phyloP scores from a whole-genome alignment of 1,284 basidiomycete genomes.

The Chiua sp. region DNA sequence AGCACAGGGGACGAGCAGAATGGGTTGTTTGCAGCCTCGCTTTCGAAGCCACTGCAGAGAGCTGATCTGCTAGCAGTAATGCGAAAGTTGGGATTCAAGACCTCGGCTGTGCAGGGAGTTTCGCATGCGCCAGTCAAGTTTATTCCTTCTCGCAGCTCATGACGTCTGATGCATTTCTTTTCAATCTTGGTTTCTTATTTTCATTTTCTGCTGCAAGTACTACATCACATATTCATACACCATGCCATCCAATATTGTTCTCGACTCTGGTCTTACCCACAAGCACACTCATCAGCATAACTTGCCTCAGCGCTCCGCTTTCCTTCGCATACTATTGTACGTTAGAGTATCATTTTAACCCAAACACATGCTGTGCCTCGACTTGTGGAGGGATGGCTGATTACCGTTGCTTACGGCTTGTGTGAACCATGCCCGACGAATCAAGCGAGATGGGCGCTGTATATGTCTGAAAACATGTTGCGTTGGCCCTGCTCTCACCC shows the following conservation, averaged over 20 bases:
- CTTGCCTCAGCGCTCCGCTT: slow-evolving; percentile 19
- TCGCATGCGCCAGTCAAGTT: slow-evolving; percentile 52
- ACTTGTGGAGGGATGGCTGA: slow-evolving; percentile 5
- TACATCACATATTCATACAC: slow-evolving; percentile 37
- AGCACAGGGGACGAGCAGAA: slow-evolving; percentile 74
- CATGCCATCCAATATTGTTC: slow-evolving; percentile 33
- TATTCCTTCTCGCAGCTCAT: slow-evolving; percentile 46
- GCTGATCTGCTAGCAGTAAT: slow-evolving; percentile 80
- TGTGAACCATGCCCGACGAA: slow-evolving; percentile 7
- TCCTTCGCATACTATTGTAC: slow-evolving; percentile 47
- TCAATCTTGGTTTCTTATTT: slow-evolving; percentile 35
- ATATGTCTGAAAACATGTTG: not conserved
- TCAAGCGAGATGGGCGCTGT: slow-evolving; percentile 33
- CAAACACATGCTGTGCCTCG: slow-evolving; percentile 16
- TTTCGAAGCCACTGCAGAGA: slow-evolving; percentile 90
- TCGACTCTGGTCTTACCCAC: slow-evolving; percentile 20
- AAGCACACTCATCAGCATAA: slow-evolving; percentile 44
- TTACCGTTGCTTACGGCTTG: not conserved
- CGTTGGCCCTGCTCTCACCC: slow-evolving; percentile 1
- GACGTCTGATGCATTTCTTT: slow-evolving; percentile 25
- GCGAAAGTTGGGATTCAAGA: slow-evolving; percentile 89
- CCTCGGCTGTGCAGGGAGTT: slow-evolving; percentile 69
- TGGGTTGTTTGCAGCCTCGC: slow-evolving; percentile 84
- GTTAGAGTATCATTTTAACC: slow-evolving; percentile 39
- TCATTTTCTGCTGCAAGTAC: slow-evolving; percentile 37